phyloP scores from a whole-genome alignment of 1,284 basidiomycete species.

The Athelia sp. region DNA sequence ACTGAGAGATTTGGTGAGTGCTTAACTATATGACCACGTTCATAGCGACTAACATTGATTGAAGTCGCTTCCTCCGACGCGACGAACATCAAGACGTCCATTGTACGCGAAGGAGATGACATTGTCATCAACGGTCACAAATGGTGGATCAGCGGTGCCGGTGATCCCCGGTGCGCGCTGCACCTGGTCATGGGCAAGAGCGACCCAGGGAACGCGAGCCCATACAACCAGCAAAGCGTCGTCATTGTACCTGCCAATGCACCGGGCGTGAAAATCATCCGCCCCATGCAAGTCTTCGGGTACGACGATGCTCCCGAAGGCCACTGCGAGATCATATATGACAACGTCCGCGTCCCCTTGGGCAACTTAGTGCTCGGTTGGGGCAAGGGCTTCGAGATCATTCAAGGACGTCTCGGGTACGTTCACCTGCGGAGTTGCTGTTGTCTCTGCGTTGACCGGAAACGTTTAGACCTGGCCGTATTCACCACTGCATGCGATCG shows the following conservation, averaged over 20 bases:
- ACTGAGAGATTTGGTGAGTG: slow-evolving; percentile 82
- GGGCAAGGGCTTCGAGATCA: slow-evolving; percentile 95
- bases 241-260: slow-evolving; percentile 88
- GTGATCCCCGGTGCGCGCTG: slow-evolving; percentile 85
- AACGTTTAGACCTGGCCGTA: slow-evolving; percentile 75
- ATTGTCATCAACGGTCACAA: slow-evolving; percentile 97
- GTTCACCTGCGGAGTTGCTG: slow-evolving; percentile 14
- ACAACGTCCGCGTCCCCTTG: slow-evolving; percentile 87
- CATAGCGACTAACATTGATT: slow-evolving; percentile 1
- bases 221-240: slow-evolving; percentile 87
- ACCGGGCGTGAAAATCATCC: slow-evolving; percentile 84
- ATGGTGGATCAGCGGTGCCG: slow-evolving; percentile 99
- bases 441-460: neutral
- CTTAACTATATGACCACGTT: slow-evolving; percentile 1
- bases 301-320: slow-evolving; percentile 96
- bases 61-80: slow-evolving; percentile 93
- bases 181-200: slow-evolving; percentile 96
- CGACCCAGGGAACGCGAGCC: slow-evolving; percentile 67
- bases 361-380: slow-evolving; percentile 86
- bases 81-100: slow-evolving; percentile 91
- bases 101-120: slow-evolving; percentile 80
- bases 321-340: slow-evolving; percentile 93
- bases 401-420: slow-evolving; percentile 94
- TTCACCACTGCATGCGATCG: slow-evolving; percentile 98
- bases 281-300: slow-evolving; percentile 90